Evolutionary conservation across 768 basidiomycete genomes (phyloP), one percentile per base, ranked within the genome.

Genomic region (Lactarius quietus): DNA sequence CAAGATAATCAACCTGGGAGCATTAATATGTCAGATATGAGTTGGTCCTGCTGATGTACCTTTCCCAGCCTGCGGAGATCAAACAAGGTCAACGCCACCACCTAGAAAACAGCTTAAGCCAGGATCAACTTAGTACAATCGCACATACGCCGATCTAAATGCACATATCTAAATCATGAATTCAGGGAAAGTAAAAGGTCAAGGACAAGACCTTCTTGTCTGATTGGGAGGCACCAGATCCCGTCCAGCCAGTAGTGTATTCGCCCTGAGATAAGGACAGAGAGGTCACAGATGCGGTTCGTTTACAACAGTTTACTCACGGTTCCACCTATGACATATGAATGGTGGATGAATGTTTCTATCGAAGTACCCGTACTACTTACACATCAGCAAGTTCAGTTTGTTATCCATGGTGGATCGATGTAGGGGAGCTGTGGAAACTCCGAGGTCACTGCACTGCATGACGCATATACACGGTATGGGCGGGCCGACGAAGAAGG

Each of bases 161-260:
- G 52, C 52, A 57, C 45, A 57, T 57, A 62, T 53, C 14, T 26
- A n/a, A 57, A 28, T 52, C n/a, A 10, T 48, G 52, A 1, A 7
- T 38, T 31, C n/a, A 5, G 45, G 23, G 7, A 26, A 45, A 56
- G n/a, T 45, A 33, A n/a, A 53, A 20, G 3, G 8, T 17, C 39
- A 23, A 35, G 26, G 48, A 15, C 63, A 79, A 61, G 63, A 90
- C 92, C 83, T 94, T 97, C 79, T 96, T 96, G 78, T 96, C 95
- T 6, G 93, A 95, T 73, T 88, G 92, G 18, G 93, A 95, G 51
- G 91, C 92, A n/a, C 94, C 94, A 41, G 89, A 85, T 15, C 86
- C 87, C 12, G 92, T 93, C 91, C 92, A 96, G 74, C 95, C 94
- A 59, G 94, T 96, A 67, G 94, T 96, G 74, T 96, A 96, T 79